Evolutionary conservation across 164 flowering plant genomes (phyloP), one percentile per base, ranked within the genome.

Genomic region (Kingdonia uniflora): DNA sequence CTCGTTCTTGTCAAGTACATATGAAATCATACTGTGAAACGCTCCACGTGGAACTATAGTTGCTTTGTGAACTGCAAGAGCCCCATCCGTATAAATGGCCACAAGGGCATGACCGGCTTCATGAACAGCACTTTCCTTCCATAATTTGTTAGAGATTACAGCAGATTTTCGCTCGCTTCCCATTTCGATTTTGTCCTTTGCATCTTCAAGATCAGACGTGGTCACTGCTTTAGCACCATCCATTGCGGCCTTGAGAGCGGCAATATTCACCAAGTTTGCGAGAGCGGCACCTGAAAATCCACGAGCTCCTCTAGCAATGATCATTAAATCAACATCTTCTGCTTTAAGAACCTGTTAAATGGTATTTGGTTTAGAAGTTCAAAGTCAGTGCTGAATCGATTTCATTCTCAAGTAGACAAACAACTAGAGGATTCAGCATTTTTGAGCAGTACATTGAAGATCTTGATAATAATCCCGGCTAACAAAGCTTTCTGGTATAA

Each of bases 31-130:
- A 19, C 95, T 95, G 16, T 85, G 88, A 48, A 95, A 37, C 83
- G 77, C 77, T 3, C 96, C 96, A 21, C 96, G 76, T 1, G 96
- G 96, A 23, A 88, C 88, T 11, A 88, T 88, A 13, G 96, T 88
- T 40, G 95, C 96, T 60, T 94, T 94, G 73, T 89, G 99, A 35
- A 94, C 92, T 17, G 92, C 80, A 58, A 65, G 80, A 42, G 99
- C 99, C 12, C 97, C 99, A 41, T 88, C 95, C n/a, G 99, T 94
- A 56, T 86, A 80, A 55, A 89, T 69, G 19, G 96, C 95, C 16
- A 88, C 96, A 25, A 88, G 85, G 50, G 96, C 96, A 65, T 88
- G 96, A 16, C 99, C 97, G 48, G 86, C 96, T 74, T 94, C 99
- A 54, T 94, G 99, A 64, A 69, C 89, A 51, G 97, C 99, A 17